These are phyloP conservation scores for Boletus smithii DNA, from an alignment of 1,284 basidiomycete species.

Conservation along the genomic window DNA sequence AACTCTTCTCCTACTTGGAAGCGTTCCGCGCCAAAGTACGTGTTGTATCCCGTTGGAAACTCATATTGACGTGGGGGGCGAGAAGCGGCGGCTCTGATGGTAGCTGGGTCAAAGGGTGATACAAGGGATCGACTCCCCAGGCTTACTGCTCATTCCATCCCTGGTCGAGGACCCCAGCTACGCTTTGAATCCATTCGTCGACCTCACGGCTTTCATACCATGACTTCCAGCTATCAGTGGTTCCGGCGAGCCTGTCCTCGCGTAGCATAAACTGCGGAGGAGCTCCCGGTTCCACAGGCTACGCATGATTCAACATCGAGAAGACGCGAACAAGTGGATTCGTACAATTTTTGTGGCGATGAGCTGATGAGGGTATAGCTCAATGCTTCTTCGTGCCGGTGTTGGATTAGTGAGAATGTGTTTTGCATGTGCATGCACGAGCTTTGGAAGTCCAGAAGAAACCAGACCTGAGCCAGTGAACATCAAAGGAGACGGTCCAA, in stretches of 20 bases:
- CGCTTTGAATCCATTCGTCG: slow-evolving; percentile 91
- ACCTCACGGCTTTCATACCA: slow-evolving; percentile 88
- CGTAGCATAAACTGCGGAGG: slow-evolving; percentile 67
- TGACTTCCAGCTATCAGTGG: slow-evolving; percentile 74
- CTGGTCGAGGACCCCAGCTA: slow-evolving; percentile 79
- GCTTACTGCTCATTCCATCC: slow-evolving; percentile 86
- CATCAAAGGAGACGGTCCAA: neutral
- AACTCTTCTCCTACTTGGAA: slow-evolving; percentile 86
- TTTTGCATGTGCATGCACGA: slow-evolving; percentile 72
- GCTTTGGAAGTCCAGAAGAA: slow-evolving; percentile 69
- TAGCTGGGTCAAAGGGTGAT: slow-evolving; percentile 5
- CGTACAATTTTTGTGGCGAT: slow-evolving; percentile 70
- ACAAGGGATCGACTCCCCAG: neutral
- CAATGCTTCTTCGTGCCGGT: slow-evolving; percentile 51
- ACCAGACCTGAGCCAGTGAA: slow-evolving; percentile 51
- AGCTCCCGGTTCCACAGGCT: slow-evolving; percentile 62
- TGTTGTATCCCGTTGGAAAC: slow-evolving; percentile 93
- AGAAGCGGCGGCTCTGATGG: slow-evolving; percentile 48
- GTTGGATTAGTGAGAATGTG: slow-evolving; percentile 55
- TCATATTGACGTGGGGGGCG: slow-evolving; percentile 76
- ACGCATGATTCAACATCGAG: slow-evolving; percentile 4
- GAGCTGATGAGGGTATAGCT: slow-evolving; percentile 81
- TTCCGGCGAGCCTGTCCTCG: slow-evolving; percentile 69
- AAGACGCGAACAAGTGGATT: neutral
- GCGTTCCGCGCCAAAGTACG: slow-evolving; percentile 81